Conservation (phyloP, 1,284 basidiomycete genomes). For the Ganoderma leucocontextum region DNA sequence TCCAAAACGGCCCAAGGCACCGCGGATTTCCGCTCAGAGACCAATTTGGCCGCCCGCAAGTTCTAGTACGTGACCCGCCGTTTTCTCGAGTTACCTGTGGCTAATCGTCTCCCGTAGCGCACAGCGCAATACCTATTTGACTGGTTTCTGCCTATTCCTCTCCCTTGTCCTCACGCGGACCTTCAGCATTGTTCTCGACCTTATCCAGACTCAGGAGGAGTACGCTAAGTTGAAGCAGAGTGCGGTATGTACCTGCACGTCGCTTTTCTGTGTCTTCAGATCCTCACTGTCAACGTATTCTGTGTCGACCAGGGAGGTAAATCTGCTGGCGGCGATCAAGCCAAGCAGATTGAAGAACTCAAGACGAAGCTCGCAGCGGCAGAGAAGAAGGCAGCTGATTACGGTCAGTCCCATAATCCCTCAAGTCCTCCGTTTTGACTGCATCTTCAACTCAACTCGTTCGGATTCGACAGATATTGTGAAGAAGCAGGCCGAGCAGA, state of each 20-base stretch:
- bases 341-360: constrained; percentile 70
- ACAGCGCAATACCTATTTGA: constrained; percentile 89
- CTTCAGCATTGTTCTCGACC: constrained; percentile 91
- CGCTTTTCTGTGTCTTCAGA: not conserved
- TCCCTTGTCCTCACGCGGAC: constrained; percentile 92
- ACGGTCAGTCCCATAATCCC: constrained; percentile 57
- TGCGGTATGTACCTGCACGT: constrained; percentile 50
- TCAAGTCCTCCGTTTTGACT: not conserved
- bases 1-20: constrained; percentile 67
- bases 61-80: constrained; percentile 78
- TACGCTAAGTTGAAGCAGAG: constrained; percentile 81
- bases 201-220: constrained; percentile 90
- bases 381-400: constrained; percentile 68
- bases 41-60: constrained; percentile 87
- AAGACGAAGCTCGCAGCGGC: constrained; percentile 62
- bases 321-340: constrained; percentile 50
- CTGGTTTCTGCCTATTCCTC: constrained; percentile 93
- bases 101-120: constrained; percentile 53
- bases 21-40: constrained; percentile 81
- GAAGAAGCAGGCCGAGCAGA: constrained; percentile 84
- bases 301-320: constrained; percentile 30
- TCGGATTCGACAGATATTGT: constrained; percentile 63
- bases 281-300: not conserved
- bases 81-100: not conserved
- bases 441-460: not conserved